These are phyloP conservation scores for Ceratobasidium sp. DNA, from an alignment of 1,284 basidiomycete genomes.

Conservation along the genomic window DNA sequence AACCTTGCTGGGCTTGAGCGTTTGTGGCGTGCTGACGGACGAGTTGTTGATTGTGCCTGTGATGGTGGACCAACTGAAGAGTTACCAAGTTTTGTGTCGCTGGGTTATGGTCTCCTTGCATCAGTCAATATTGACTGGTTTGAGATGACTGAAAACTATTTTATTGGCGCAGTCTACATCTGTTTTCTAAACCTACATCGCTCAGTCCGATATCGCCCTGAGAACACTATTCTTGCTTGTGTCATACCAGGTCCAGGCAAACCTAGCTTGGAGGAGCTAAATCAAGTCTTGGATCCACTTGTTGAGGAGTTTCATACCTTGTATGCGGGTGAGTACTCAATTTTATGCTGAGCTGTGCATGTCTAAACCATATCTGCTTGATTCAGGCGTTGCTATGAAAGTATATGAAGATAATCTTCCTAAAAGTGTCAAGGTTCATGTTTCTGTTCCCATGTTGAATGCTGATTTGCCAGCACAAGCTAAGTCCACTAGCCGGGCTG, in stretches of 20 bases:
- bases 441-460: neutral
- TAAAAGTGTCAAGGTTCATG: neutral
- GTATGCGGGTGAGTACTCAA: slow-evolving; percentile 1
- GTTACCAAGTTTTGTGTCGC: neutral
- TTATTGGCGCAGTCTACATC: slow-evolving; percentile 7
- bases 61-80: neutral
- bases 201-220: neutral
- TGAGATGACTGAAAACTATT: neutral
- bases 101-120: slow-evolving; percentile 19
- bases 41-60: neutral
- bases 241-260: slow-evolving; percentile 9
- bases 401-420: neutral
- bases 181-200: slow-evolving; percentile 1
- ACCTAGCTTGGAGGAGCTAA: slow-evolving; percentile 3
- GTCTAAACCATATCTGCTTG: too few species aligned
- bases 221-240: slow-evolving; percentile 7
- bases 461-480: neutral
- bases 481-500: neutral
- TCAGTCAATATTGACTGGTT: slow-evolving; percentile 18
- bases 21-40: neutral
- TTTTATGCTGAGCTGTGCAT: neutral
- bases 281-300: neutral
- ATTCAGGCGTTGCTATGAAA: neutral
- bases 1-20: neutral
- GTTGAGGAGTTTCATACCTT: neutral